Evolutionary conservation across 1,139 yeast species (phyloP), one percentile per base, ranked within the genome.

Genomic region (Magnusiomyces fungicola): DNA sequence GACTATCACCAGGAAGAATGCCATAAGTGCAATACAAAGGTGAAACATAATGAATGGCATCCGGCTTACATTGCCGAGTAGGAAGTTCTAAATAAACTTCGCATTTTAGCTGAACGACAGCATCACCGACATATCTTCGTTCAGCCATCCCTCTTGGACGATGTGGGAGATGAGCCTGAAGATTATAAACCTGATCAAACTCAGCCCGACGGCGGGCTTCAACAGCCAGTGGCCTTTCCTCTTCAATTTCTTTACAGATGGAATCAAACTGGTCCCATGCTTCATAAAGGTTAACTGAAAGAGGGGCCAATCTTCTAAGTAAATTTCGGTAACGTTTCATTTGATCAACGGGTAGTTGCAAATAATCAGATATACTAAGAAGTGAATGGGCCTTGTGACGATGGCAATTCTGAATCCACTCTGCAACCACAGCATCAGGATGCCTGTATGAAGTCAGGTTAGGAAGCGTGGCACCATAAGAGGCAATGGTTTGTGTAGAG

Each of bases 361-460:
- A 40, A 50, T 61, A 61, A n/a, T 57, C 59, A 1, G 56, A 23
- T 27, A 58, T 49, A 12, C 52, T 42, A 2, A 46, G 24, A 32
- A 60, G 49, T 14, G 55, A 49, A 37, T 60, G 63, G 9, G 48
- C 37, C 36, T 55, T 53, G 29, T 47, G 45, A 29, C 49, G 52
- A 23, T 46, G 42, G 39, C 56, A 51, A 19, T 46, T 43, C 18
- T 61, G 50, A 21, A 49, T 43, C 63, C 64, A 61, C 29, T 57
- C 61, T 2, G 58, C 61, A 18, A 59, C 51, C 18, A 59, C 58
- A 14, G 53, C 52, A 40, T 58, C 62, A 3, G 62, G 61, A 46
- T 60, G 62, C 24, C 56, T 40, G 50, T 48, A 33, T 52, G 59
- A 7, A 50, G 53, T 33, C 43, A 57, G 10, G 50, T 50, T 34